Percentiles rank a stretch among this genome's conserved stretches.
Conservation (phyloP, 2,329 filamentous ascomycete genomes). For the Paraphoma chrysanthemicola region DNA sequence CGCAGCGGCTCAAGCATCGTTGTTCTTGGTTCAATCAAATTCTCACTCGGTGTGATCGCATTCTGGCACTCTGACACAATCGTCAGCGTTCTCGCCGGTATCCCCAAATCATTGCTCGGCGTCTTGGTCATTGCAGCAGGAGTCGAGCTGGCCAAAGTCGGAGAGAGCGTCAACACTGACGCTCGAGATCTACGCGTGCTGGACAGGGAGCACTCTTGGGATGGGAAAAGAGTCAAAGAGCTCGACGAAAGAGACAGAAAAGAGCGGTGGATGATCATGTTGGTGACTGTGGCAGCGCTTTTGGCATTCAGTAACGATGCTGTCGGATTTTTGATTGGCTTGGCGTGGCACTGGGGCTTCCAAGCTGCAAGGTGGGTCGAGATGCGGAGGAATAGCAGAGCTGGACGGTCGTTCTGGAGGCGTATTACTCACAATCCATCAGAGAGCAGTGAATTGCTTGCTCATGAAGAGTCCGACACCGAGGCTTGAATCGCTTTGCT, state of each 20-base stretch:
- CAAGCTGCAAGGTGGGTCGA: conserved; percentile 29
- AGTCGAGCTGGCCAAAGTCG: conserved; percentile 84
- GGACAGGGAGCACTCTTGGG: conserved; percentile 31
- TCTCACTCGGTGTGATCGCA: conserved; percentile 70
- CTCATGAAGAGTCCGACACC: conserved; percentile 37
- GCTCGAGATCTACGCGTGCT: conserved; percentile 64
- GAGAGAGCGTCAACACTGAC: conserved; percentile 80
- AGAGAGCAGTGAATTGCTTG: conserved; percentile 32
- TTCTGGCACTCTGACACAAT: conserved; percentile 74
- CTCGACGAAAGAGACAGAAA: conserved; percentile 72
- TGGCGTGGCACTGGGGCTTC: conserved; percentile 79
- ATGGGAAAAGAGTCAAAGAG: conserved; percentile 56
- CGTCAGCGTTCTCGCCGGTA: conserved; percentile 71
- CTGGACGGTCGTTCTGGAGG: conserved; percentile 33
- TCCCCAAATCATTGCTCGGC: conserved; percentile 79
- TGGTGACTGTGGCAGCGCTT: conserved; percentile 82
- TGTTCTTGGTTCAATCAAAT: conserved; percentile 76
- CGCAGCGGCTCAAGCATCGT: conserved; percentile 85
- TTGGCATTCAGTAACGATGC: conserved; percentile 90
- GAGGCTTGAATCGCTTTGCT: conserved; percentile 22
- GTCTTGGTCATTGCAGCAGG: conserved; percentile 92
- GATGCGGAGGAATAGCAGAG: conserved; percentile 27
- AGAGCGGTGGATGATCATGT: conserved; percentile 87
- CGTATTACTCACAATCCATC: conserved; percentile 19
- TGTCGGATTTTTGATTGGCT: conserved; percentile 82